Evolutionary conservation across 139 green algal genomes (phyloP), one percentile per base, ranked within the genome.

Genomic region (Tetraselmis striata): DNA sequence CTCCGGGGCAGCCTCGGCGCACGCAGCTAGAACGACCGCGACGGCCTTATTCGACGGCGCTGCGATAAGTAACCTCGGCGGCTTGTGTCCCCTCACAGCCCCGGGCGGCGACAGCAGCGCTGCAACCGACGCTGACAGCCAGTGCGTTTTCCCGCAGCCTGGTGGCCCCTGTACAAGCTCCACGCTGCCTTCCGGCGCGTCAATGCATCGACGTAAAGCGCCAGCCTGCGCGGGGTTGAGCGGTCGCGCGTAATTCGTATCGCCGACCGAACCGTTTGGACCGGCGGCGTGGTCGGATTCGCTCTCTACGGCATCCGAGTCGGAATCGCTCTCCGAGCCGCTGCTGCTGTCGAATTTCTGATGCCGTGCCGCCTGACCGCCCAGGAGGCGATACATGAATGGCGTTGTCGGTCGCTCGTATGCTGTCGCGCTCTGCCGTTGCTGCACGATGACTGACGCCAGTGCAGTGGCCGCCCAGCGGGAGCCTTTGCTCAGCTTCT

Each of bases 151-250:
- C 11, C 82, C 82, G 25, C 77, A 83, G 31, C 82, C 82, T 28
- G 82, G 82, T 11, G 82, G 82, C n/a, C 82, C 82, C 67, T 85
- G 82, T 1, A 85, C 82, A 30, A 85, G 79, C 79, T 85, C 31
- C 59, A 85, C 31, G 23, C 11, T 22, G 59, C 30, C 28, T 1
- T 22, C 26, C 32, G 30, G 23, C 30, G n/a, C 0, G 23, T 26
- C 59, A 32, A 85, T 28, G 75, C 81, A 85, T 25, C 30, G 25
- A 1, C 27, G 27, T 77, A 80, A 24, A n/a, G 82, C 82, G 26
- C 23, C 23, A 22, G n/a, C 32, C 75, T 85, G 82, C 23, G 82
- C 81, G 28, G 23, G 26, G 77, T 85, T 82, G 18, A 85, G 67
- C 28, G n/a, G 2, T 2, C 77, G 2, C 77, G 24, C 77, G 28